phyloP scores from a whole-genome alignment of 257 asterid genomes.

The Solanum habrochaites region DNA sequence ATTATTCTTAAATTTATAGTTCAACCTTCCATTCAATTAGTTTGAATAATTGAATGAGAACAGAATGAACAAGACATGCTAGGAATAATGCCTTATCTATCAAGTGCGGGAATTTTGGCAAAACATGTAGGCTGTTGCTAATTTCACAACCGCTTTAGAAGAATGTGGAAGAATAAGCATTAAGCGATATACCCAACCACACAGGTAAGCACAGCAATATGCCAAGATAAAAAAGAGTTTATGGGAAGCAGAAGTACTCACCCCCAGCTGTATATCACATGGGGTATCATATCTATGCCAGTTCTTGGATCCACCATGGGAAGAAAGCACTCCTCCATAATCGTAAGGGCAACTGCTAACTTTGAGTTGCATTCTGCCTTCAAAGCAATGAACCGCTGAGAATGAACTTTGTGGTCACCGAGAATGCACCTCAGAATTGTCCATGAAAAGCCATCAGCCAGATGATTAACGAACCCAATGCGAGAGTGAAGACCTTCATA shows the following conservation, averaged over 20 bases:
- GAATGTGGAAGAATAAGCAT: neutral
- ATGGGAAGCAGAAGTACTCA: conserved; percentile 20
- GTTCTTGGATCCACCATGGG: conserved; percentile 96
- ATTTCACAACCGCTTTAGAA: neutral
- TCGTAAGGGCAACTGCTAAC: conserved; percentile 91
- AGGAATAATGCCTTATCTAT: neutral
- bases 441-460: conserved; percentile 70
- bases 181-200: neutral
- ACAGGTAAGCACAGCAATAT: neutral
- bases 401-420: conserved; percentile 63
- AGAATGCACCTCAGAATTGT: conserved; percentile 75
- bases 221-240: neutral
- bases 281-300: conserved; percentile 96
- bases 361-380: conserved; percentile 94
- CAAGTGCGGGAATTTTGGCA: neutral
- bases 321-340: conserved; percentile 95
- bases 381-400: conserved; percentile 48
- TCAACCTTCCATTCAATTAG: neutral
- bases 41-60: neutral
- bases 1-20: neutral
- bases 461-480: conserved; percentile 50
- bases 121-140: neutral
- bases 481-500: conserved; percentile 63
- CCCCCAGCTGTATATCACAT: conserved; percentile 96
- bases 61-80: neutral